Evolutionary conservation across 371 early-diverging fungal genomes (phyloP).

Genomic region (Haplosporangium sp.): DNA sequence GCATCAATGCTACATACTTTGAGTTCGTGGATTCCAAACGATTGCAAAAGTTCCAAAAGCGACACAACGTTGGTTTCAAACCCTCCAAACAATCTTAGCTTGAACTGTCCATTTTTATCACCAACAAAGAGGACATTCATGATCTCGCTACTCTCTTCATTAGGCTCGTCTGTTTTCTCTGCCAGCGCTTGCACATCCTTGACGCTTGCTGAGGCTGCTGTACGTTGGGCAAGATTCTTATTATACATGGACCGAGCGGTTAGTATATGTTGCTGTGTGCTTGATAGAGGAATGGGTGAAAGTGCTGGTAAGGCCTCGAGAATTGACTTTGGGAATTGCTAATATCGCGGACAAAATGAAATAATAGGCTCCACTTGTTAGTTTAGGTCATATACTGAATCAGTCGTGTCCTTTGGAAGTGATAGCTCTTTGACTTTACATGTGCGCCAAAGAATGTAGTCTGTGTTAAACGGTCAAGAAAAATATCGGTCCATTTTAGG

Average conservation of each 20-base stretch:
- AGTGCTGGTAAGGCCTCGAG: slow-evolving; percentile 33
- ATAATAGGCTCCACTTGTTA: neutral
- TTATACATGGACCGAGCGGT: slow-evolving; percentile 27
- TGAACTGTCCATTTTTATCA: slow-evolving; percentile 17
- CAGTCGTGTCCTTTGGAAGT: no score
- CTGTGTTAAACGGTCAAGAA: slow-evolving; percentile 12
- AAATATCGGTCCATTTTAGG: slow-evolving; percentile 40
- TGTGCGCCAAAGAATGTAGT: slow-evolving; percentile 17
- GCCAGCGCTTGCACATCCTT: neutral
- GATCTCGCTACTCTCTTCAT: slow-evolving; percentile 42
- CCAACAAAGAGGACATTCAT: slow-evolving; percentile 44
- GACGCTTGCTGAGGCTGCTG: neutral
- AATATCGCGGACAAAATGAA: slow-evolving; percentile 10
- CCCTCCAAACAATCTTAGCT: slow-evolving; percentile 32
- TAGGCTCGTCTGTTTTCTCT: slow-evolving; percentile 8
- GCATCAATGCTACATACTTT: slow-evolving; percentile 5
- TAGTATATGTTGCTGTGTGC: slow-evolving; percentile 30
- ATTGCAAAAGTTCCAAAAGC: slow-evolving; percentile 10
- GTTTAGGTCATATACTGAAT: neutral
- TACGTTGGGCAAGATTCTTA: slow-evolving; percentile 1
- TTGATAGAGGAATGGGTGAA: slow-evolving; percentile 33
- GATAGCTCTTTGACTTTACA: slow-evolving; percentile 5
- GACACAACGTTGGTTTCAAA: slow-evolving; percentile 33
- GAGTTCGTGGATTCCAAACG: neutral
- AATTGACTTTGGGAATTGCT: slow-evolving; percentile 27